Percentiles rank a stretch among this genome's conserved stretches.
Evolutionary conservation across 225 moss, liverwort and hornwort genomes (phyloP).

Genomic region (Takakia lepidozioides): DNA sequence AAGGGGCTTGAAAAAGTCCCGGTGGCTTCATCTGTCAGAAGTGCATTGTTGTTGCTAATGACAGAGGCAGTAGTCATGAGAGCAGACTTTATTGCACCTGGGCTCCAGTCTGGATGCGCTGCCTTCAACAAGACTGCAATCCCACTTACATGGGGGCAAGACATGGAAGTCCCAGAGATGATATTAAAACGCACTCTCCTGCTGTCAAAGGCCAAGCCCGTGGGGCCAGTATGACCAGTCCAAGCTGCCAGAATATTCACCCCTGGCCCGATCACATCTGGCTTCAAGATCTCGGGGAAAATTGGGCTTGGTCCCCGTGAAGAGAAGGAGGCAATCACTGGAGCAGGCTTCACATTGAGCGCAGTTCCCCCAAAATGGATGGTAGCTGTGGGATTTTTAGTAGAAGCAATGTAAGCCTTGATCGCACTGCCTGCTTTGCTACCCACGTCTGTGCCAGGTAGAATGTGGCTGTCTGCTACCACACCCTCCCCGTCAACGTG

Average conservation of each 20-base stretch:
- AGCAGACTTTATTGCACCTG: slow-evolving; percentile 26
- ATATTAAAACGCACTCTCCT: background rate
- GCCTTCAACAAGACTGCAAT: slow-evolving; percentile 15
- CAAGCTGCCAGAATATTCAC: slow-evolving; percentile 6
- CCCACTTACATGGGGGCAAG: slow-evolving; percentile 23
- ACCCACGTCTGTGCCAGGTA: background rate
- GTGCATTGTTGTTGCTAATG: slow-evolving; percentile 4
- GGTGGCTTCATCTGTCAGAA: slow-evolving; percentile 10
- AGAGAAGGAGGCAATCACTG: slow-evolving; percentile 21
- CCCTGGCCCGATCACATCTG: slow-evolving; percentile 2
- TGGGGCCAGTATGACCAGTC: background rate
- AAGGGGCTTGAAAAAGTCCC: background rate
- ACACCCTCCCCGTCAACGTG: background rate
- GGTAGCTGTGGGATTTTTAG: background rate
- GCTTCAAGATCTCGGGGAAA: slow-evolving; percentile 22
- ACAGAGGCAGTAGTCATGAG: slow-evolving; percentile 24
- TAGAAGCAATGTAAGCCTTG: background rate
- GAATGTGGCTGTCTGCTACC: background rate
- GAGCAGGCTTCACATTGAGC: slow-evolving; percentile 5
- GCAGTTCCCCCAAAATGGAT: background rate
- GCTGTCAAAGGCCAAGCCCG: background rate
- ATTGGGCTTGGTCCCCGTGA: slow-evolving; percentile 46
- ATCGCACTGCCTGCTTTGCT: background rate
- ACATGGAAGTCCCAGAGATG: slow-evolving; percentile 14
- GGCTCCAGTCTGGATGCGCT: slow-evolving; percentile 23